Conservation (phyloP, 192 early-diverging fungal genomes). For the Endogone sp. region DNA sequence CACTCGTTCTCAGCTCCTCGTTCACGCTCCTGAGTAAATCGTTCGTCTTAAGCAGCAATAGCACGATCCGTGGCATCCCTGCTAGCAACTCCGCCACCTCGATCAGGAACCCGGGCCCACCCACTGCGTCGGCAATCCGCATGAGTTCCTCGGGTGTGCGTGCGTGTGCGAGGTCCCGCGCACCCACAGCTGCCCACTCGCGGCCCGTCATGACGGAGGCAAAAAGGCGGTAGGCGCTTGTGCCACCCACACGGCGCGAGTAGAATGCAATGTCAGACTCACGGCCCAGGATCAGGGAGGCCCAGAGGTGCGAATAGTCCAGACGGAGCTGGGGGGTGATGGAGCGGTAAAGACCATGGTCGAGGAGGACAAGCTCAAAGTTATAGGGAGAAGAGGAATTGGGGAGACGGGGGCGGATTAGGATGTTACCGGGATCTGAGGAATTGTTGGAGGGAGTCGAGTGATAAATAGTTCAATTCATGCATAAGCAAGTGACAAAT, state of each 20-base stretch:
- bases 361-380: slow-evolving; percentile 84
- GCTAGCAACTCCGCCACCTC: slow-evolving; percentile 80
- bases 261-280: slow-evolving; percentile 66
- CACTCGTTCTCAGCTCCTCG: slow-evolving; percentile 32
- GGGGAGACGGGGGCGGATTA: slow-evolving; percentile 56
- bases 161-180: slow-evolving; percentile 25
- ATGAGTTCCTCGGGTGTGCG: slow-evolving; percentile 46
- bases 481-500: too few species aligned
- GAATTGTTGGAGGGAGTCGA: too few species aligned
- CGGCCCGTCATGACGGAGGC: slow-evolving; percentile 87
- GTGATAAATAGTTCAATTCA: neutral
- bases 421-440: slow-evolving; percentile 78
- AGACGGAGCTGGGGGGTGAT: slow-evolving; percentile 65
- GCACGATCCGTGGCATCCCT: slow-evolving; percentile 78
- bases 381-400: slow-evolving; percentile 56
- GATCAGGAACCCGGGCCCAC: slow-evolving; percentile 57
- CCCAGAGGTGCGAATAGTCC: slow-evolving; percentile 91
- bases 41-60: slow-evolving; percentile 89
- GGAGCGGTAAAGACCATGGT: slow-evolving; percentile 88
- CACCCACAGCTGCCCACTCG: slow-evolving; percentile 67
- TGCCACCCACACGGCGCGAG: slow-evolving; percentile 60
- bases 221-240: slow-evolving; percentile 81
- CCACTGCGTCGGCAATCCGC: slow-evolving; percentile 45
- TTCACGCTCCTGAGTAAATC: slow-evolving; percentile 78
- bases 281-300: slow-evolving; percentile 73